Base-by-base conservation (phyloP, 345 rosid species). In the Gossypium stocksii region DNA sequence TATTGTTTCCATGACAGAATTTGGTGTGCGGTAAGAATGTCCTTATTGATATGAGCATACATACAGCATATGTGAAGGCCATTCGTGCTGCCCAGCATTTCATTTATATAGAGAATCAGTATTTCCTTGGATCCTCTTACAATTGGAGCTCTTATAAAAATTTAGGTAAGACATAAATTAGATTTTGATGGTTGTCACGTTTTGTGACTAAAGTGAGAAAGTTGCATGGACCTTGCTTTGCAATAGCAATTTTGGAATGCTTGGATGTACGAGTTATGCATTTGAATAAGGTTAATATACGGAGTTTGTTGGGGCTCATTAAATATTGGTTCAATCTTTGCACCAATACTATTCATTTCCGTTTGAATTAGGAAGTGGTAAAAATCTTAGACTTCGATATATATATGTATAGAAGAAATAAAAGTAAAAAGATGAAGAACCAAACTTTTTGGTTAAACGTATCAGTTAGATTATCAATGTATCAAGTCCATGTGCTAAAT, bases 41-140 rank as follows among this genome's bases (percentile, higher is more conserved):
- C 63, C 90, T 94, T 66, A 94, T 94, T 61, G 98, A 94, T 86
- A 94, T 94, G 98, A 94, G 98, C 94, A 94, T 94, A 84, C 98
- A 92, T 84, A 87, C 96, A 1, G 97, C 98, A 74, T 94, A 91
- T 74, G 97, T 94, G 72, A 91, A 89, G 81, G 98, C 98, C 78
- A 94, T 94, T 70, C 98, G 98, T 81, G 81, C 95, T 74, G 98
- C 98, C 29, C 98, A 94, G 83, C 97, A 94, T 81, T 94, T 86
- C 78, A 91, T 94, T 76, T 94, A 94, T 79, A 92, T 94, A 2
- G 98, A 94, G 86, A 94, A 94, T 78, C 98, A 94, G 81, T 94
- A 94, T 80, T 94, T 94, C 83, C 87, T 91, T 77, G 98, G 98
- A 23, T 94, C 98, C 70, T 91, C 98, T 16, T 92, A 79, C 86